These are phyloP conservation scores for Sporothrix inflata DNA, from an alignment of 2,329 filamentous ascomycete genomes.

Conservation along the genomic window DNA sequence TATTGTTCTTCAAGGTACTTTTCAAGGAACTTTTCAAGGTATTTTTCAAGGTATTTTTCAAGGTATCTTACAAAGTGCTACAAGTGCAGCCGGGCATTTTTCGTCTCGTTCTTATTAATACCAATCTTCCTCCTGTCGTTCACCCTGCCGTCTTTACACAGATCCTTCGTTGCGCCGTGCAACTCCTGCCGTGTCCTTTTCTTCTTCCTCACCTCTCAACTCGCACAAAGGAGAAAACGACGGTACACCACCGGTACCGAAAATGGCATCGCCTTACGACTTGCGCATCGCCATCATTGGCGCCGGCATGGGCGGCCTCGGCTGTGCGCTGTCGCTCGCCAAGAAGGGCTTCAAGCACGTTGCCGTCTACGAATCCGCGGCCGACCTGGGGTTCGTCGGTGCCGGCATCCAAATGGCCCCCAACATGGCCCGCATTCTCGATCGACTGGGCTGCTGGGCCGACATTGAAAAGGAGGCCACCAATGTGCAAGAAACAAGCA, in stretches of 20 bases:
- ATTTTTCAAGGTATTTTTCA: too few relatives aligned
- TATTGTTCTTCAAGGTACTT: too few relatives aligned
- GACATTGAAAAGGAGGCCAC: constrained; percentile 72
- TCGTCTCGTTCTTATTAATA: neutral
- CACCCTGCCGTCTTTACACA: neutral
- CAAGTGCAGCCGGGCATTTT: neutral
- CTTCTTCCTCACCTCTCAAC: neutral
- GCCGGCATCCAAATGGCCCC: constrained; percentile 84
- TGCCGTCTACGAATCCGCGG: constrained; percentile 73
- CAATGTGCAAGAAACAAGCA: constrained; percentile 70
- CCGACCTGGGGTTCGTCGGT: constrained; percentile 77
- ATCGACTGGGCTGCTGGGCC: constrained; percentile 72
- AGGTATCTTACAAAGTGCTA: neutral
- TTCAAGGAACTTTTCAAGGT: too few relatives aligned
- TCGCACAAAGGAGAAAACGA: neutral
- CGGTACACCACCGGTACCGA: neutral
- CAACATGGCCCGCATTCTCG: constrained; percentile 78
- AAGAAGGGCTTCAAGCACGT: constrained; percentile 76
- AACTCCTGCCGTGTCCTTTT: neutral
- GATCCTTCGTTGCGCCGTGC: neutral
- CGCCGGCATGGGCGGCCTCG: constrained; percentile 75
- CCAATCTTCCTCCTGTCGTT: neutral
- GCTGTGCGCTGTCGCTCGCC: constrained; percentile 71
- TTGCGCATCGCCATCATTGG: constrained; percentile 42
- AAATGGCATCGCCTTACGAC: constrained; percentile 39